Percentiles rank a stretch among this genome's conserved stretches.
Conservation (phyloP, 306 rosid genomes). For the Acmispon strigosus region DNA sequence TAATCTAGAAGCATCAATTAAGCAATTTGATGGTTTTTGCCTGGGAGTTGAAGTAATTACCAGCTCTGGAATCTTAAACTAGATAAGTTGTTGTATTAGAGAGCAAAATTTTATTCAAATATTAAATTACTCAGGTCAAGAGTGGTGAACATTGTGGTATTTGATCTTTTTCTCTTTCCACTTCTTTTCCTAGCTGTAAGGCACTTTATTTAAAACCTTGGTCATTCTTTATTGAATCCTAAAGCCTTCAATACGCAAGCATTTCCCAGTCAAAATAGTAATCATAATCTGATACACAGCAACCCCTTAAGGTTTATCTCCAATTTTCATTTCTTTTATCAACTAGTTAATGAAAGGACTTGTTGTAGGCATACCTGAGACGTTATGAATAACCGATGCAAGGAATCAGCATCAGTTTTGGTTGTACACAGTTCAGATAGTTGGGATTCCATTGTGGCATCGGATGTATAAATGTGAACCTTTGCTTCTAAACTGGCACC, state of each 20-base stretch:
- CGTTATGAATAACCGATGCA: conserved; percentile 69
- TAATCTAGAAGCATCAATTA: too few species aligned
- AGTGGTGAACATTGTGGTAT: neutral
- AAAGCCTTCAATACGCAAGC: neutral
- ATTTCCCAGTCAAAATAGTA: neutral
- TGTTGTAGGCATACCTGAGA: conserved; percentile 63
- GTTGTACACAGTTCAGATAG: conserved; percentile 55
- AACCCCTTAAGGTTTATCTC: neutral
- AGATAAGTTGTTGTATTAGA: too few species aligned
- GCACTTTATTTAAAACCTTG: neutral
- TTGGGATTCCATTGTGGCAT: conserved; percentile 52
- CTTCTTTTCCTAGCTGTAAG: neutral
- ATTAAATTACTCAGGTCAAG: too few species aligned
- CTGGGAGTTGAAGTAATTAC: too few species aligned
- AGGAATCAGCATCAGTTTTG: conserved; percentile 59
- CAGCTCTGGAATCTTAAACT: too few species aligned
- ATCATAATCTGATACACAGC: neutral
- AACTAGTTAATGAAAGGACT: neutral
- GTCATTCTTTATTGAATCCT: neutral
- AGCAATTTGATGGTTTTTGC: too few species aligned
- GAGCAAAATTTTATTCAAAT: too few species aligned
- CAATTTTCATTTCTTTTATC: neutral
- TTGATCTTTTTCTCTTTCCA: neutral
- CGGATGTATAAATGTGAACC: conserved; percentile 59
- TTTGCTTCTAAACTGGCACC: conserved; percentile 97